Evolutionary conservation across 805 yeast species (phyloP).

Genomic region (Kodamaea leandrae): DNA sequence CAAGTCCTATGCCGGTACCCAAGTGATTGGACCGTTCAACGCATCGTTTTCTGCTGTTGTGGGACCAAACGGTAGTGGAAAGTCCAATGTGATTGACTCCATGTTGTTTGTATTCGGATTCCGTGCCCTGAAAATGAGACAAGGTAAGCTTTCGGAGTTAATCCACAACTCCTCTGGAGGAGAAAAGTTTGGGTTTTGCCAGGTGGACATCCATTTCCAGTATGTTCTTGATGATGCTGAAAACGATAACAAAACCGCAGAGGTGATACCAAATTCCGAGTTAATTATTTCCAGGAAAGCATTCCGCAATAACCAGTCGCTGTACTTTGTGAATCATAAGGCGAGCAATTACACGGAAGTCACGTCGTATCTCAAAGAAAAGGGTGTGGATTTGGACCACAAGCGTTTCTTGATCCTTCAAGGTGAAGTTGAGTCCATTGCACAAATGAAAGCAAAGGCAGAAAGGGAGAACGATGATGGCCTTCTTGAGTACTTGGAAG

Average conservation of each 20-base stretch:
- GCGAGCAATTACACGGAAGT: slow-evolving; percentile 77
- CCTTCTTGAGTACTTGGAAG: slow-evolving; percentile 87
- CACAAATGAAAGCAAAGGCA: slow-evolving; percentile 98
- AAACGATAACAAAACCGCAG: slow-evolving; percentile 26
- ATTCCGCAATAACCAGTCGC: slow-evolving; percentile 68
- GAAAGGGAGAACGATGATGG: slow-evolving; percentile 93
- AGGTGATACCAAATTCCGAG: slow-evolving; percentile 49
- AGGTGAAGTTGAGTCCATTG: slow-evolving; percentile 97
- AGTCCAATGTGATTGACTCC: slow-evolving; percentile 95
- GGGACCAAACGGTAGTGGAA: slow-evolving; percentile 98
- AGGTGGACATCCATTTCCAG: slow-evolving; percentile 86
- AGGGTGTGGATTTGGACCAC: slow-evolving; percentile 93
- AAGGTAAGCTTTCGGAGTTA: slow-evolving; percentile 84
- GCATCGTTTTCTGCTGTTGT: slow-evolving; percentile 94
- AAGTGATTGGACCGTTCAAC: slow-evolving; percentile 92
- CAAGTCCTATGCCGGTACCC: slow-evolving; percentile 93
- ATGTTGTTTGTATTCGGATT: slow-evolving; percentile 96
- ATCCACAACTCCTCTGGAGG: slow-evolving; percentile 83
- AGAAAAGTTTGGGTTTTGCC: slow-evolving; percentile 63
- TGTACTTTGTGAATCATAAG: slow-evolving; percentile 69
- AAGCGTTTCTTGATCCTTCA: slow-evolving; percentile 91
- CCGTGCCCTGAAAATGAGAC: slow-evolving; percentile 95
- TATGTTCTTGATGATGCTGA: slow-evolving; percentile 61
- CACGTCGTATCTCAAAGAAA: slow-evolving; percentile 63
- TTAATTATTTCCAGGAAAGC: slow-evolving; percentile 82